Conservation (phyloP, 345 rosid genomes). For the Punica granatum region DNA sequence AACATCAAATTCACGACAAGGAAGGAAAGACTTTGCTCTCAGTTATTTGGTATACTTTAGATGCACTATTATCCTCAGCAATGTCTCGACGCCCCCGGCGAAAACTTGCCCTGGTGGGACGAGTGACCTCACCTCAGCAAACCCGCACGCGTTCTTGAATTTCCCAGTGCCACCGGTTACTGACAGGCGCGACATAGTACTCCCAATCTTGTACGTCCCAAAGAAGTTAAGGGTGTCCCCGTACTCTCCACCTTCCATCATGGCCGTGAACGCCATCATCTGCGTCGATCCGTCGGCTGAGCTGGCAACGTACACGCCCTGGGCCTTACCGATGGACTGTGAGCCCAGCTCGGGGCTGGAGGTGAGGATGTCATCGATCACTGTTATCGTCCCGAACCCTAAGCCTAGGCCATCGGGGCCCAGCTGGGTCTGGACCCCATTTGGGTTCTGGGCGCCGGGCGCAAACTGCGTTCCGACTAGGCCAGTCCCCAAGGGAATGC, state of each 20-base stretch:
- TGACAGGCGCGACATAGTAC: conserved; percentile 61
- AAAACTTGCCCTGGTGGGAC: conserved; percentile 65
- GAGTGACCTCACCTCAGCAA: conserved; percentile 62
- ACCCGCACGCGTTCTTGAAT: conserved; percentile 57
- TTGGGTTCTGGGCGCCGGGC: conserved; percentile 23
- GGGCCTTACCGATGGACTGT: conserved; percentile 77
- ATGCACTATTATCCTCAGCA: conserved; percentile 62
- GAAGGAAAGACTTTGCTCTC: too few species aligned
- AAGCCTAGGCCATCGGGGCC: conserved; percentile 84
- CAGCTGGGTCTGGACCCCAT: conserved; percentile 46
- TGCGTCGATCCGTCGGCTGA: conserved; percentile 79
- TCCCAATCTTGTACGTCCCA: conserved; percentile 65
- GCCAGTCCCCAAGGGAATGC: conserved; percentile 88
- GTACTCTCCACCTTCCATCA: conserved; percentile 89
- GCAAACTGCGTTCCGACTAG: conserved; percentile 67
- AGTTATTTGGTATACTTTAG: conserved; percentile 30
- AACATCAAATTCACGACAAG: too few species aligned
- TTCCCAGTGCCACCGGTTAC: conserved; percentile 90
- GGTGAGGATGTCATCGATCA: conserved; percentile 72
- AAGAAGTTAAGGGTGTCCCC: conserved; percentile 87
- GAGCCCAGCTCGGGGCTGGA: conserved; percentile 75
- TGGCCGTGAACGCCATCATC: conserved; percentile 93
- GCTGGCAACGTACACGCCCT: conserved; percentile 84
- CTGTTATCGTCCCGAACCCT: conserved; percentile 87
- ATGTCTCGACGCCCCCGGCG: conserved; percentile 59